phyloP scores from a whole-genome alignment of 2,329 filamentous ascomycete species.

The Cercospora sojina region DNA sequence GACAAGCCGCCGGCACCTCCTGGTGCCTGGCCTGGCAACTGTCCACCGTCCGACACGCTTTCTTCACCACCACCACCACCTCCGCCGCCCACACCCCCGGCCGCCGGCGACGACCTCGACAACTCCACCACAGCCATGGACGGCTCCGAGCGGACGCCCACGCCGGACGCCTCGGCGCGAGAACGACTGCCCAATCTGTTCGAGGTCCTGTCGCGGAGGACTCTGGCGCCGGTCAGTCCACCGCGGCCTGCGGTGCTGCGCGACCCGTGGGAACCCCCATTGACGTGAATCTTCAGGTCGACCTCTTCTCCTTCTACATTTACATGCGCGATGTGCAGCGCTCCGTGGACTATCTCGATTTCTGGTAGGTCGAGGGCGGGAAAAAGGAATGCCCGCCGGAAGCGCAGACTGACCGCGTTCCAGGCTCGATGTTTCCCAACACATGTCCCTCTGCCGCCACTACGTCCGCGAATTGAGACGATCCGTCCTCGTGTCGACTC shows the following conservation, averaged over 20 bases:
- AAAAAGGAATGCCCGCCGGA: neutral
- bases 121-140: slow-evolving; percentile 26
- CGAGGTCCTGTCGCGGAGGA: slow-evolving; percentile 90
- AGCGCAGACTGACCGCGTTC: neutral
- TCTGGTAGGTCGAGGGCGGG: slow-evolving; percentile 68
- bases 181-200: slow-evolving; percentile 92
- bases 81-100: neutral
- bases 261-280: slow-evolving; percentile 2
- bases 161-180: slow-evolving; percentile 47
- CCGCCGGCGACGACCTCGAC: slow-evolving; percentile 8
- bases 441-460: slow-evolving; percentile 95
- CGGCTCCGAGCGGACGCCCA: slow-evolving; percentile 30
- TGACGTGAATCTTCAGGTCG: slow-evolving; percentile 54
- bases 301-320: slow-evolving; percentile 98
- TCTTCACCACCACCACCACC: slow-evolving; percentile 1
- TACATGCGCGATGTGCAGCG: slow-evolving; percentile 99
- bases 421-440: slow-evolving; percentile 98
- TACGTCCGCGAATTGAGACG: slow-evolving; percentile 94
- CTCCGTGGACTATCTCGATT: slow-evolving; percentile 96
- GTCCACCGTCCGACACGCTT: neutral
- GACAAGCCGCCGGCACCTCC: neutral
- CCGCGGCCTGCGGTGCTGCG: neutral
- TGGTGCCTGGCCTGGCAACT: neutral
- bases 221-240: slow-evolving; percentile 66
- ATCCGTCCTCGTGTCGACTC: slow-evolving; percentile 89